Evolutionary conservation across 768 basidiomycete species (phyloP).

Genomic region (Clitopilus hobsonii): DNA sequence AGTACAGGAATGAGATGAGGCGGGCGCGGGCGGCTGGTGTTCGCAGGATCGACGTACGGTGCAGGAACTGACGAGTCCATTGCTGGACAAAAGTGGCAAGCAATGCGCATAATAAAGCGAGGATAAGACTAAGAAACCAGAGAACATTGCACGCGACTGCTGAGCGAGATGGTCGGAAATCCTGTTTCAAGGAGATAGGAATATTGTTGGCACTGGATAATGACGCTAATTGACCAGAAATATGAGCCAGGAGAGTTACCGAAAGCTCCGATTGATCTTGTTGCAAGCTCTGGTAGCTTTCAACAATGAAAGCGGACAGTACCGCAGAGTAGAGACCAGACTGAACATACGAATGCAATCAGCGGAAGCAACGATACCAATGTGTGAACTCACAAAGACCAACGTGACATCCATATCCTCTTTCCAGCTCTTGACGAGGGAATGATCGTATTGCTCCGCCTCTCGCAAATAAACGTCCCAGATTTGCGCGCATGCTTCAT

Average conservation of each 20-base stretch:
- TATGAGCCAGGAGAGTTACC: not conserved
- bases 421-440: slow-evolving; percentile 2
- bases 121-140: not conserved
- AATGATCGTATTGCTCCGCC: slow-evolving; percentile 3
- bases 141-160: not conserved
- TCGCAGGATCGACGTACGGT: slow-evolving; percentile 10
- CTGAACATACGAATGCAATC: slow-evolving; percentile 1
- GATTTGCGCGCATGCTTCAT: not conserved
- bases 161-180: not conserved
- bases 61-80: slow-evolving; percentile 13
- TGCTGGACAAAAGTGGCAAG: not conserved
- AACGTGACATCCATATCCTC: slow-evolving; percentile 14
- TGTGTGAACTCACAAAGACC: slow-evolving; percentile 15
- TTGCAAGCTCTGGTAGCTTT: slow-evolving; percentile 14
- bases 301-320: slow-evolving; percentile 15
- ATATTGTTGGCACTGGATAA: not conserved
- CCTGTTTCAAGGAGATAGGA: no score
- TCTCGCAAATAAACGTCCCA: not conserved
- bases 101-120: not conserved
- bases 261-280: slow-evolving; percentile 2
- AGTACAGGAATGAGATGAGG: not conserved
- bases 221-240: not conserved
- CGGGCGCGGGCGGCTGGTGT: not conserved
- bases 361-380: not conserved
- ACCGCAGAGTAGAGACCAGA: slow-evolving; percentile 21